phyloP scores from a whole-genome alignment of 164 flowering plant genomes.

The Aristolochia californica region DNA sequence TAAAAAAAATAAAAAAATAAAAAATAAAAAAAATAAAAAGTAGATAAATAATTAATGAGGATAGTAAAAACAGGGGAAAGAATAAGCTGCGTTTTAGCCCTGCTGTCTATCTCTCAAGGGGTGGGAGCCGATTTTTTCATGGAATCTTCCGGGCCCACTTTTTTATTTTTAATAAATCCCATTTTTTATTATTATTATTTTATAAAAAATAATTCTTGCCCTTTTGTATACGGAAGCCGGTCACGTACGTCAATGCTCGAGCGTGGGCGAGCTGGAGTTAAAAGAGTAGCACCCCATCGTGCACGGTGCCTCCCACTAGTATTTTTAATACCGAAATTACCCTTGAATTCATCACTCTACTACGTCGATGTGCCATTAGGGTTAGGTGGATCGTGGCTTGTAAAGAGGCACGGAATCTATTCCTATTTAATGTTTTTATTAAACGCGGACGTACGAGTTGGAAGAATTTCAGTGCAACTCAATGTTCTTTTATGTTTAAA shows the following conservation, averaged over 20 bases:
- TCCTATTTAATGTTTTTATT: too few relatives aligned
- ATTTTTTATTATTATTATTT: not conserved
- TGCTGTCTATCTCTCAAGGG: conserved; percentile 1
- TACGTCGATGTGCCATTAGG: too few relatives aligned
- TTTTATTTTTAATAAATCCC: not conserved
- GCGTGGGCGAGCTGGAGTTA: conserved; percentile 30
- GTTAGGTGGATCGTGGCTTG: too few relatives aligned
- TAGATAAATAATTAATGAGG: not conserved
- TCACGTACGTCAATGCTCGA: conserved; percentile 40
- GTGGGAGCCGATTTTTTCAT: not conserved
- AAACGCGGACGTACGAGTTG: too few relatives aligned
- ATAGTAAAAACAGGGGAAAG: not conserved
- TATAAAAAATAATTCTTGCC: conserved; percentile 18
- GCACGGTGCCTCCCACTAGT: conserved; percentile 24
- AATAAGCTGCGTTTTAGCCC: conserved; percentile 26
- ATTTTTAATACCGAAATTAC: too few relatives aligned
- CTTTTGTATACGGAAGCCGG: conserved; percentile 33
- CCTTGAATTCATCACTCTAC: too few relatives aligned
- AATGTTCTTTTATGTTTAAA: too few relatives aligned
- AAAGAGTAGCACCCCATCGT: conserved; percentile 23
- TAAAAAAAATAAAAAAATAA: not conserved
- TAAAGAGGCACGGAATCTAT: too few relatives aligned
- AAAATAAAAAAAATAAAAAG: not conserved
- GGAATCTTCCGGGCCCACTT: conserved; percentile 3
- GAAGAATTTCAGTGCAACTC: too few relatives aligned